Percentiles rank a stretch among this genome's conserved stretches.
Evolutionary conservation across 2,329 filamentous ascomycete species (phyloP).

Genomic region (Diaporthe aspalathi): DNA sequence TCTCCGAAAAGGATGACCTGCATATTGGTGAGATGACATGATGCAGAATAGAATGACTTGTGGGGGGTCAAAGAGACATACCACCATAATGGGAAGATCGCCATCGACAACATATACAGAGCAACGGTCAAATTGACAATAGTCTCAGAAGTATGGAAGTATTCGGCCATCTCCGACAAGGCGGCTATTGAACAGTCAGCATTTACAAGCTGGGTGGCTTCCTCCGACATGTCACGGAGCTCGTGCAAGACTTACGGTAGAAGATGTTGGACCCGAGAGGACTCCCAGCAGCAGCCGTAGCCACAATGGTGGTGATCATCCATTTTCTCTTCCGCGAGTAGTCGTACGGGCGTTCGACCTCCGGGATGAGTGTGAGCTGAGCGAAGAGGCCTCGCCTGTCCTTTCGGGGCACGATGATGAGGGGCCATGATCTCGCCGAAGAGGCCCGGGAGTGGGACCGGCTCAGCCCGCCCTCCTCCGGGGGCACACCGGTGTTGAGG

Average conservation of each 20-base stretch:
- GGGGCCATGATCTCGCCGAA: slow-evolving; percentile 52
- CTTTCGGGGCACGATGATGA: slow-evolving; percentile 56
- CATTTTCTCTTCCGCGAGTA: slow-evolving; percentile 84
- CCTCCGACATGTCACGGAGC: not conserved
- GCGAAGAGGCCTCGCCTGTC: slow-evolving; percentile 78
- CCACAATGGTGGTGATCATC: slow-evolving; percentile 82
- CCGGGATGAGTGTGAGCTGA: slow-evolving; percentile 77
- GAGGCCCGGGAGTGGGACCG: slow-evolving; percentile 50
- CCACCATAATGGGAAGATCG: slow-evolving; percentile 89
- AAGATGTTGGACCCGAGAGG: slow-evolving; percentile 89
- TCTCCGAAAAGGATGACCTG: slow-evolving; percentile 79
- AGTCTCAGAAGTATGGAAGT: slow-evolving; percentile 72
- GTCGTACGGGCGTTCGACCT: slow-evolving; percentile 80
- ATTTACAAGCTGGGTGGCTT: not conserved
- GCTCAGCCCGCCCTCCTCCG: slow-evolving; percentile 25
- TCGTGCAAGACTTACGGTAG: slow-evolving; percentile 69
- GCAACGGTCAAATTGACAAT: slow-evolving; percentile 81
- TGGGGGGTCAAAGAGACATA: slow-evolving; percentile 32
- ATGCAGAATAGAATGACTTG: not conserved
- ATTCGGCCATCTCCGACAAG: slow-evolving; percentile 70
- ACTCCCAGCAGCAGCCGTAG: slow-evolving; percentile 79
- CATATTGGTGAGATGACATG: not conserved
- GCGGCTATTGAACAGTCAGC: slow-evolving; percentile 64
- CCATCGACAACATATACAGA: slow-evolving; percentile 85
- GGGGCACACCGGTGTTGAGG: slow-evolving; percentile 32